Evolutionary conservation across 257 asterid species (phyloP), one percentile per base, ranked within the genome.

Genomic region (Solanum neorickii): DNA sequence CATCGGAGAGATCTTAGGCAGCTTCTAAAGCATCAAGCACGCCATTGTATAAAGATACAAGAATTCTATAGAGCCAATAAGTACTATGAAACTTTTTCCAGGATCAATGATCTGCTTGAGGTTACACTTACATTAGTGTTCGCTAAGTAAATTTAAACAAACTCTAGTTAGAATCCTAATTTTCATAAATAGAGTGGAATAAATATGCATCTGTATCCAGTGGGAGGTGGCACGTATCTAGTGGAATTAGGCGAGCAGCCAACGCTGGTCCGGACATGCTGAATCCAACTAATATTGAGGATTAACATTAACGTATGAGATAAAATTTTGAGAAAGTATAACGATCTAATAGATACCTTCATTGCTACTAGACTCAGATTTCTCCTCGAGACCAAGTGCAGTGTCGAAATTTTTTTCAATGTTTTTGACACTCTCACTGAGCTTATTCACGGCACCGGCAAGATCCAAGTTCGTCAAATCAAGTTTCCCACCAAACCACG

Each of bases 301-400:
- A 75, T 75, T 41, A 27, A 46, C 78, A 74, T 31, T 49, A n/a
- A 46, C n/a, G 35, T 5, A 23, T 47, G 21, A 20, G 83, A 85
- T 20, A 21, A 56, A 59, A 47, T 6, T 35, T 15, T 2, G 27
- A 41, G 31, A 25, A 66, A 25, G 85, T 25, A 49, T 31, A 74
- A 56, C 14, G 14, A 87, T 84, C n/a, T 31, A 39, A 47, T 31
- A 49, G 31, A 23, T 92, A 97, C 99, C 93, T 92, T 96, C 99
- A 87, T 89, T 89, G 44, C 91, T 92, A 41, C 92, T 87, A 65
- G 88, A 60, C 82, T 93, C 95, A 20, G 98, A 88, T 87, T 94
- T 93, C 92, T 94, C 99, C 86, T 97, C 98, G 27, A 97, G 94
- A 76, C 99, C 99, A 60, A 97, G 96, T 18, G 99, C 99, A n/a